Evolutionary conservation across 306 rosid species (phyloP).

Genomic region (Malus fusca): DNA sequence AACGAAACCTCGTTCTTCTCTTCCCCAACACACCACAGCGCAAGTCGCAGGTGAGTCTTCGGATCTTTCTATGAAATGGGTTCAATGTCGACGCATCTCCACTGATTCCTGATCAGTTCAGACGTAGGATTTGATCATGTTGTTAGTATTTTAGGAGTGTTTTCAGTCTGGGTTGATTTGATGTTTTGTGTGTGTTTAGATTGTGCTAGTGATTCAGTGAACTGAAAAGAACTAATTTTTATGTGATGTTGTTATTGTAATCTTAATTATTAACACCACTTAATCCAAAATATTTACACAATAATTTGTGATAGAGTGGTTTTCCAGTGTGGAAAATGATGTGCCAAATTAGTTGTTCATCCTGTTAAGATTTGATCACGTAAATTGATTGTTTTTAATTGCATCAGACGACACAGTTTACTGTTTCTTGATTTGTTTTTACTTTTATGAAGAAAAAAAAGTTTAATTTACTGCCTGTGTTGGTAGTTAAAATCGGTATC

Average conservation of each 20-base stretch:
- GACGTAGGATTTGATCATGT: background rate
- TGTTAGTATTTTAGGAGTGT: background rate
- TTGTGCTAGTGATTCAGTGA: background rate
- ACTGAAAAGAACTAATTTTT: background rate
- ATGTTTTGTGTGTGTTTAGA: background rate
- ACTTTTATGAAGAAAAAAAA: background rate
- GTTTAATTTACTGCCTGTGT: background rate
- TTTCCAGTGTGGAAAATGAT: background rate
- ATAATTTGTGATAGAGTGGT: background rate
- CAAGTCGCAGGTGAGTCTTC: conserved; percentile 19
- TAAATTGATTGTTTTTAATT: background rate
- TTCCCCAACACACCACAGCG: background rate
- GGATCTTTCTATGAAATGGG: background rate
- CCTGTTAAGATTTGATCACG: background rate
- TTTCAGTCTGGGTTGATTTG: conserved; percentile 2
- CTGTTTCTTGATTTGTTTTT: background rate
- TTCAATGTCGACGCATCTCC: background rate
- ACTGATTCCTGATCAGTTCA: background rate
- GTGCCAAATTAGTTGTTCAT: background rate
- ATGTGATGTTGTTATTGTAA: background rate
- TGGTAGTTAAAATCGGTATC: background rate
- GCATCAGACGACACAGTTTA: background rate
- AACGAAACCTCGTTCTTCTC: background rate
- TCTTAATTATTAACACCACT: too few species aligned
- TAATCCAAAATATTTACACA: background rate